Conservation (phyloP, 2,329 filamentous ascomycete genomes). For the Colletotrichum brevisporum region DNA sequence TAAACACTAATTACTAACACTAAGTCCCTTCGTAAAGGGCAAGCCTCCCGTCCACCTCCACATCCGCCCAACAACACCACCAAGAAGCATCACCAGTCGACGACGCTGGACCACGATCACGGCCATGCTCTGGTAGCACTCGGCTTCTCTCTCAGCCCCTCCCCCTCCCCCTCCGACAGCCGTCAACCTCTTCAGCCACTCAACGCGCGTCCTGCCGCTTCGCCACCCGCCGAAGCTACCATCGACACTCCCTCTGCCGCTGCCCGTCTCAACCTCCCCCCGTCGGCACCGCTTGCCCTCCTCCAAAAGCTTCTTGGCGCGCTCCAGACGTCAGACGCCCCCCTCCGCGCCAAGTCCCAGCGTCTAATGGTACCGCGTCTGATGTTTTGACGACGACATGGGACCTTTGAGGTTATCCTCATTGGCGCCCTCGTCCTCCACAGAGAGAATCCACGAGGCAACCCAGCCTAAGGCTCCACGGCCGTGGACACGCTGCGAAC, state of each 20-base stretch:
- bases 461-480: not conserved
- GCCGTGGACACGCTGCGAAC: not conserved
- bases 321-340: constrained; percentile 27
- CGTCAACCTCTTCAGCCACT: not conserved
- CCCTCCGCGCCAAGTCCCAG: constrained; percentile 29
- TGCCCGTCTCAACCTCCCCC: constrained; percentile 18
- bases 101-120: not conserved
- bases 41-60: constrained; percentile 14
- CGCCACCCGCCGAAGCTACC: constrained; percentile 3
- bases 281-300: constrained; percentile 32
- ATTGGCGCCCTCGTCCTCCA: not conserved
- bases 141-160: not conserved
- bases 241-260: not conserved
- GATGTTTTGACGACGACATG: constrained; percentile 18
- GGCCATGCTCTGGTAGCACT: not conserved
- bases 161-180: constrained; percentile 4
- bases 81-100: not conserved
- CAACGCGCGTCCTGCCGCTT: not conserved
- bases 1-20: too few relatives aligned
- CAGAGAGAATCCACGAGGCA: not conserved
- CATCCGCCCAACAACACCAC: not conserved
- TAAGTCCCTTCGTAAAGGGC: too few relatives aligned
- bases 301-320: constrained; percentile 26
- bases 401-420: constrained; percentile 12
- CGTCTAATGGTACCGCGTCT: constrained; percentile 22